Conservation (phyloP, 305 asterid species). For the Solanum hybrid region DNA sequence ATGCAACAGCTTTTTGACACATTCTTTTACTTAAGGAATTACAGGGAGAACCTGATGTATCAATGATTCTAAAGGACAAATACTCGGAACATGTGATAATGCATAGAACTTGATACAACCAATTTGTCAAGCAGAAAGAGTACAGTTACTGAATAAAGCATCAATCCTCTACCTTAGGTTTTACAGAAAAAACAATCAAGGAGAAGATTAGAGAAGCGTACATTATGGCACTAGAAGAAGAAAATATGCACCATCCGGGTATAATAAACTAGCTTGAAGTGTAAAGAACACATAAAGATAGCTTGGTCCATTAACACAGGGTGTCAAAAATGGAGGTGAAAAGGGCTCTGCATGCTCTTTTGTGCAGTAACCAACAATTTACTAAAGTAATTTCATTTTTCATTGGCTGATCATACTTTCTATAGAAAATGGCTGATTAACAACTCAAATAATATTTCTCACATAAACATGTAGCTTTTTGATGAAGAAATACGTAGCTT, state of each 20-base stretch:
- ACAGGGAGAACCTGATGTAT: not conserved
- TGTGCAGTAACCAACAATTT: not conserved
- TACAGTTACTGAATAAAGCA: not conserved
- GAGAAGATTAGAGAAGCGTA: not conserved
- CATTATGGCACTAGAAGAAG: not conserved
- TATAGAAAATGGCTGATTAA: not conserved
- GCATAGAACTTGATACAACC: not conserved
- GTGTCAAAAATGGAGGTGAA: not conserved
- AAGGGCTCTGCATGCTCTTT: not conserved
- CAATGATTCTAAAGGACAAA: not conserved
- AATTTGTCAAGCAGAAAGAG: not conserved
- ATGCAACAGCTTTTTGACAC: not conserved
- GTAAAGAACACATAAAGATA: not conserved
- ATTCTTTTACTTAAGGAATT: not conserved
- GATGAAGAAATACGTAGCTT: not conserved
- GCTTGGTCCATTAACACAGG: not conserved
- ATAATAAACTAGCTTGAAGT: not conserved
- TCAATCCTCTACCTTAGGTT: not conserved
- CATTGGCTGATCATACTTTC: not conserved
- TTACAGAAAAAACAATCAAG: not conserved
- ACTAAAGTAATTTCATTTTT: not conserved
- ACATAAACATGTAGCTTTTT: not conserved
- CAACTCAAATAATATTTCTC: not conserved
- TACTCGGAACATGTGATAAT: not conserved
- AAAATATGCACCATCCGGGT: not conserved